Base-by-base conservation (phyloP, 177 flowering plant genomes). In the Vitis hybrid region DNA sequence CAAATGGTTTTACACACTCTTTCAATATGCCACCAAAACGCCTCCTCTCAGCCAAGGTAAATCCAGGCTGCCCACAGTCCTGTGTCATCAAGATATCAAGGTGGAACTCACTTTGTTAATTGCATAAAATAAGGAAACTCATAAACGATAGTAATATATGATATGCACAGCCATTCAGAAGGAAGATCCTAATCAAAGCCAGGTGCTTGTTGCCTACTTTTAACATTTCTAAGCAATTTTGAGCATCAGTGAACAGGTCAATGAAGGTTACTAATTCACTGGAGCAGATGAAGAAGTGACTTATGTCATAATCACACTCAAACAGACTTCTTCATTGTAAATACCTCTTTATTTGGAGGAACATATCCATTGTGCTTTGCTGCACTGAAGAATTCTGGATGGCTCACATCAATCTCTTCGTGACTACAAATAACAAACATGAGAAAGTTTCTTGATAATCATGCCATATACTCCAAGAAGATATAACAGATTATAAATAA, bases 31-130 rank as follows among this genome's bases (percentile, higher is more conserved):
- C 64, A 77, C 88, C 81, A 80, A 93, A 95, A 2, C 99, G 90
- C 75, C 81, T 87, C 81, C 97, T 86, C 82, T 95, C 98, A 62
- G 91, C 78, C 72, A 86, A 64, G 62, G 99, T 95, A 77, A 90
- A 95, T 66, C 99, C 99, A 82, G 99, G 98, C 78, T 95, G 99
- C 23, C 99, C 98, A 78, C 91, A 86, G 59, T 95, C 99, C 97
- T 93, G 84, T 81, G 81, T 50, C 57, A 73, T 66, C 56, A 80
- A 75, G 50, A 65, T 66, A 66, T 66, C 17, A 52, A 55, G 23
- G 23, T 17, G 11, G 32, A 59, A 56, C 67, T 23, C 32, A 19
- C 51, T 9, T 30, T 51, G 54, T 56, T 17, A 63, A 51, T 45
- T 15, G 15, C 34, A 21, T 18, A 45, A 63, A 63, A 11, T 39